Base-by-base conservation (phyloP, 2,329 filamentous ascomycete genomes). In the Septoria petroselini region DNA sequence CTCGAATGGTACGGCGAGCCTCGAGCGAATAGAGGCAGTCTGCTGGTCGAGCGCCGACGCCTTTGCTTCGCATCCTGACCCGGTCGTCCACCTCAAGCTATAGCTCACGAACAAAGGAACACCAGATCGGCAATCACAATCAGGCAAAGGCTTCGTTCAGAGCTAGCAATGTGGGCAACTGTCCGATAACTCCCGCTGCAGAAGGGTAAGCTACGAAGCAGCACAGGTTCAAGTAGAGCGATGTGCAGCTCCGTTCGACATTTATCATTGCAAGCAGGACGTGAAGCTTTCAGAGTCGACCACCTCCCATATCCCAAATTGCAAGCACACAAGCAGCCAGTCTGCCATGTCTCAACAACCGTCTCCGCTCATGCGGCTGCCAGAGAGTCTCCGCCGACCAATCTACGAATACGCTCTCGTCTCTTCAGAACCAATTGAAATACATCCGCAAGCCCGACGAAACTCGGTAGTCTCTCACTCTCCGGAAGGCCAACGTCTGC, bases 371-470 rank as follows among this genome's bases (percentile, higher is more conserved):
- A 15, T 53, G 30, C 29, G 29, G 8, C 35, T 56, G 7, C 47
- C 50, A 12, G 35, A 45, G 14, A 50, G 35, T 21, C 42, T 56
- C 11, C 50, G 50, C 27, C 42, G 44, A 31, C 31, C 42, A 17
- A 53, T 56, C 40, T 56, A 55, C 42, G 50, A 53, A 30, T 41
- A 51, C 11, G 30, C 41, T 11, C 43, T 56, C 15, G 38, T 53
- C 17, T 48, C 34, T 15, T 17, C 17, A 18, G 33, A 37, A 7
- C 53, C 48, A 9, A 48, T 56, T 40, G 53, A 56, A 30, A 53
- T 56, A 9, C 53, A 56, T 31, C 37, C 52, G 8, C 35, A 42
- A 19, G 44, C 43, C 21, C 47, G 53, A 17, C 29, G 50, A 15
- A 50, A 33, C 5, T 50, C 51, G 9, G 41, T 50, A 3, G 18